Percentiles rank a stretch among this genome's conserved stretches.
These are phyloP conservation scores for Strobilomyces echinocephalus DNA, from an alignment of 768 basidiomycete genomes.

Conservation along the genomic window DNA sequence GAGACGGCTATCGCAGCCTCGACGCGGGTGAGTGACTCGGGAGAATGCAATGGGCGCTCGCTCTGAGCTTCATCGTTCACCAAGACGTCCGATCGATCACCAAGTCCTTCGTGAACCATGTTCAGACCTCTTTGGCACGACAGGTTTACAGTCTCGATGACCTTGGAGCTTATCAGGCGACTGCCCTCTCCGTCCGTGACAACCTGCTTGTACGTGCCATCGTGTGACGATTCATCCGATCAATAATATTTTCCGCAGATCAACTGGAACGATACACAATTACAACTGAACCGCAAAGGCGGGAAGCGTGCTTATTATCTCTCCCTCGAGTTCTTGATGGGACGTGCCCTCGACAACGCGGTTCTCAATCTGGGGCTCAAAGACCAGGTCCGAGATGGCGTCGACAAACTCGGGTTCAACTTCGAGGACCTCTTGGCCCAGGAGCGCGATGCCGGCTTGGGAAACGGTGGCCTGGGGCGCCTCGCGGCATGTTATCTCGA, in stretches of 20 bases:
- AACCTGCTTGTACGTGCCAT: conserved; percentile 62
- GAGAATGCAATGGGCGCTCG: background rate
- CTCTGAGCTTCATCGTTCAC: background rate
- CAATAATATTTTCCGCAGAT: conserved; percentile 35
- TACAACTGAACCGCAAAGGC: conserved; percentile 71
- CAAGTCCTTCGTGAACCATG: conserved; percentile 74
- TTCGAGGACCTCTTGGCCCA: conserved; percentile 82
- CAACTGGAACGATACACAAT: conserved; percentile 84
- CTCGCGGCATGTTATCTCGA: conserved; percentile 97
- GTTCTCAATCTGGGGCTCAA: conserved; percentile 88
- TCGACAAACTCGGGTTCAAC: conserved; percentile 80
- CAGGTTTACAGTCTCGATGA: conserved; percentile 87
- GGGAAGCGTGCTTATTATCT: conserved; percentile 94
- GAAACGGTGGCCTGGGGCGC: conserved; percentile 93
- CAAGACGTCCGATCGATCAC: conserved; percentile 61
- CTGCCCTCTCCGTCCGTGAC: conserved; percentile 84
- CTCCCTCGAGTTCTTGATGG: conserved; percentile 90
- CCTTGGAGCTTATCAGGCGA: conserved; percentile 87
- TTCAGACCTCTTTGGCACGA: conserved; percentile 85
- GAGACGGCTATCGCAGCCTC: conserved; percentile 50
- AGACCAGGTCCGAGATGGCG: conserved; percentile 61
- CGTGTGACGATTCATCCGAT: background rate
- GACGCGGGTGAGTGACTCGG: conserved; percentile 44
- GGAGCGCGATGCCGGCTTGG: conserved; percentile 92
- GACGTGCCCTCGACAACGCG: conserved; percentile 72